These are phyloP conservation scores for Platanthera guangdongensis DNA, from an alignment of 106 monocot genomes.

Conservation along the genomic window DNA sequence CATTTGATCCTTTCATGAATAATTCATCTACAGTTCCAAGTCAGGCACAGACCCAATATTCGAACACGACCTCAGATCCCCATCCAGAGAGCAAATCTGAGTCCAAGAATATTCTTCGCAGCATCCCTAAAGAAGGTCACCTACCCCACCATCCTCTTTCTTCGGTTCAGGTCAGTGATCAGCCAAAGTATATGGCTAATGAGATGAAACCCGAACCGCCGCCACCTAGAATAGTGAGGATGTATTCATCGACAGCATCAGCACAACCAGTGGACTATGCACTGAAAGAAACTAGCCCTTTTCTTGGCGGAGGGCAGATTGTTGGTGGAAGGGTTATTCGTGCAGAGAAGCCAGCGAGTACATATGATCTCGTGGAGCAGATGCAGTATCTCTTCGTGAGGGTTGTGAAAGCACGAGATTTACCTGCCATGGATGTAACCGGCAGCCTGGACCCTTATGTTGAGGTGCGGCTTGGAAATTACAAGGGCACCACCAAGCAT, in stretches of 20 bases:
- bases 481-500: slow-evolving; percentile 35
- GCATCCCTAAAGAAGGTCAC: slow-evolving; percentile 29
- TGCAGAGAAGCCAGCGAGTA: slow-evolving; percentile 30
- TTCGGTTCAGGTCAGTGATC: slow-evolving; percentile 17
- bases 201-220: slow-evolving; percentile 39
- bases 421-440: slow-evolving; percentile 32
- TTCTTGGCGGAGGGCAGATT: slow-evolving; percentile 29
- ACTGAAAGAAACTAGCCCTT: slow-evolving; percentile 39
- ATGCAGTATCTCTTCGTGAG: slow-evolving; percentile 53
- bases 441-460: slow-evolving; percentile 51
- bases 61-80: neutral
- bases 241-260: slow-evolving; percentile 26
- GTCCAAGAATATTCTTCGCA: slow-evolving; percentile 25
- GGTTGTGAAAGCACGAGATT: slow-evolving; percentile 46
- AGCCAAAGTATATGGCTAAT: slow-evolving; percentile 18
- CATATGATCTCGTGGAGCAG: slow-evolving; percentile 51
- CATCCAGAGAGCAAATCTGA: slow-evolving; percentile 21
- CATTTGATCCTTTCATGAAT: slow-evolving; percentile 23
- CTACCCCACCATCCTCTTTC: slow-evolving; percentile 27
- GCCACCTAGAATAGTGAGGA: slow-evolving; percentile 29
- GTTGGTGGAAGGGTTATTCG: slow-evolving; percentile 31
- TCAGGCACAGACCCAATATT: slow-evolving; percentile 13
- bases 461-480: slow-evolving; percentile 51
- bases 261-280: slow-evolving; percentile 37
- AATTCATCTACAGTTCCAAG: neutral